Evolutionary conservation across 192 early-diverging fungal species (phyloP).

Genomic region (Entomortierella lignicola): DNA sequence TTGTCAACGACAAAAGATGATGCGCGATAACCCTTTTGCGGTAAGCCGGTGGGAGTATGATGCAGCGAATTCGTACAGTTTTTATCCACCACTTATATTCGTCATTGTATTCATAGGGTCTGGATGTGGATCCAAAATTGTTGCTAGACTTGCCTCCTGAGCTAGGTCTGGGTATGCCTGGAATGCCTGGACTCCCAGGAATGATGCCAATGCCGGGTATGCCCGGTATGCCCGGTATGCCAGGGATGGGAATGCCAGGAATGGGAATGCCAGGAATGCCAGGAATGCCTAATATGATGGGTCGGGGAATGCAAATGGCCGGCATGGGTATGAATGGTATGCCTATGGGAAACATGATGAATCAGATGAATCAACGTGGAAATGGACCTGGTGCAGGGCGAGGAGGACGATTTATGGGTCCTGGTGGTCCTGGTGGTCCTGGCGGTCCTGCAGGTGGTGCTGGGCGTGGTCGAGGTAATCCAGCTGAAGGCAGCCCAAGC

Average conservation of each 20-base stretch:
- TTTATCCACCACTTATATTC: background rate
- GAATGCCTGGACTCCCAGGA: slow-evolving; percentile 52
- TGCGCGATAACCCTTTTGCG: slow-evolving; percentile 75
- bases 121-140: slow-evolving; percentile 37
- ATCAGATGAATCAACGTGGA: slow-evolving; percentile 42
- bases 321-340: slow-evolving; percentile 52
- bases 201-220: slow-evolving; percentile 56
- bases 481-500: slow-evolving; percentile 1
- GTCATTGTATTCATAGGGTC: slow-evolving; percentile 23
- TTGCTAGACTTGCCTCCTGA: slow-evolving; percentile 39
- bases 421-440: slow-evolving; percentile 27
- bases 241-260: slow-evolving; percentile 58
- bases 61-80: no score
- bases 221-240: slow-evolving; percentile 58
- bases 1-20: slow-evolving; percentile 90
- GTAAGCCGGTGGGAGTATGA: no score
- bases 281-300: slow-evolving; percentile 53
- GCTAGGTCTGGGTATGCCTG: slow-evolving; percentile 47
- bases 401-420: slow-evolving; percentile 30
- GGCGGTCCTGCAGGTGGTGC: slow-evolving; percentile 6
- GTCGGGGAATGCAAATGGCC: slow-evolving; percentile 55
- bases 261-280: slow-evolving; percentile 57
- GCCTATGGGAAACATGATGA: slow-evolving; percentile 56
- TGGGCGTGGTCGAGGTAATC: slow-evolving; percentile 28
- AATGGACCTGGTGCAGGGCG: slow-evolving; percentile 30